Conservation (phyloP, 2,329 filamentous ascomycete species). For the Plenodomus lindquistii region DNA sequence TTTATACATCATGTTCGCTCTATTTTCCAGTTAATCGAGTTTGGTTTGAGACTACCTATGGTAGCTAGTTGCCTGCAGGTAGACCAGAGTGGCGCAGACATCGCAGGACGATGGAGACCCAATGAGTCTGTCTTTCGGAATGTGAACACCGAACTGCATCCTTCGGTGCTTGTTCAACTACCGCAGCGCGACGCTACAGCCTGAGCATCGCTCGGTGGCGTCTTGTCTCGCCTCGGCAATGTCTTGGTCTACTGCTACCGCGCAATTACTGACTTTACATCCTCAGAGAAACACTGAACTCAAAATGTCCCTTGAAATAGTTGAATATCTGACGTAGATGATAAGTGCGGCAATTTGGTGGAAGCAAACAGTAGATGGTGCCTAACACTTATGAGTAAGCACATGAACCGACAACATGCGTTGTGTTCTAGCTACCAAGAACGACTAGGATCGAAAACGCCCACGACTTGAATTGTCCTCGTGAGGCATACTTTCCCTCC, state of each 20-base stretch:
- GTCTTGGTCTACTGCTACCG: neutral
- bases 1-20: slow-evolving; percentile 2
- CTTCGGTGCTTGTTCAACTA: neutral
- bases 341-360: no score
- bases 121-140: no score
- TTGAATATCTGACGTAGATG: no score
- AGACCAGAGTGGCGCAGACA: no score
- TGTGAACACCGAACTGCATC: neutral
- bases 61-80: no score
- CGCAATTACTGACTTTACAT: neutral
- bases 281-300: neutral
- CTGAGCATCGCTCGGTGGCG: neutral
- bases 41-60: slow-evolving; percentile 12
- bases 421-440: neutral
- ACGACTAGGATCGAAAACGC: no score
- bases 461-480: neutral
- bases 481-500: neutral
- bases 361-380: no score
- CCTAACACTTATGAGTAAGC: no score
- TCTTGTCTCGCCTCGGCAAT: neutral
- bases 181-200: neutral
- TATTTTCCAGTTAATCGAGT: slow-evolving; percentile 5
- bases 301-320: no score
- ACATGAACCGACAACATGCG: no score
- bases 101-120: no score